Evolutionary conservation across 176 grass and related monocot genomes (phyloP).

Genomic region (Zea luxurians): DNA sequence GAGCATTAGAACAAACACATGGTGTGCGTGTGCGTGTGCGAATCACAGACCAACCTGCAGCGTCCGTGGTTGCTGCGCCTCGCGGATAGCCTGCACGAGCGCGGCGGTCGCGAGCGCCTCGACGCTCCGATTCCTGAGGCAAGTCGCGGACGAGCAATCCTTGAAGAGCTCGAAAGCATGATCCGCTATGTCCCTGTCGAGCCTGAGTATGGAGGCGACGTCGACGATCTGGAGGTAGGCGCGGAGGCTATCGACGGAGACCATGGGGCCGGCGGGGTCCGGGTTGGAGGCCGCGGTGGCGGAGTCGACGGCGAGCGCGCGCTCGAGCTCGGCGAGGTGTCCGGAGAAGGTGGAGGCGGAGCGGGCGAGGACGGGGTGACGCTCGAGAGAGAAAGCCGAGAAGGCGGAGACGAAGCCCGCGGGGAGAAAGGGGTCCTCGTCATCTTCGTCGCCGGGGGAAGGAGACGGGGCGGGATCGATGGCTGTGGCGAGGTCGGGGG

Average conservation of each 20-base stretch:
- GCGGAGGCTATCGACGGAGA: constrained; percentile 84
- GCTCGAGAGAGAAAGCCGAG: constrained; percentile 91
- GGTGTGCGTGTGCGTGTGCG: neutral
- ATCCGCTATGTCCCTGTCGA: constrained; percentile 85
- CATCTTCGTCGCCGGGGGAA: constrained; percentile 12
- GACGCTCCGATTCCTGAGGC: constrained; percentile 87
- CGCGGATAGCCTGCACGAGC: constrained; percentile 95
- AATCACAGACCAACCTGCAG: constrained; percentile 62
- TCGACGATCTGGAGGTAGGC: constrained; percentile 98
- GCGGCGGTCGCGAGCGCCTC: constrained; percentile 90
- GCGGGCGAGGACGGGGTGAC: constrained; percentile 73
- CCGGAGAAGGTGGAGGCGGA: constrained; percentile 89
- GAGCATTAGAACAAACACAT: constrained; percentile 34
- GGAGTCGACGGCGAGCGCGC: constrained; percentile 58
- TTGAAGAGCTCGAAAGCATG: constrained; percentile 95
- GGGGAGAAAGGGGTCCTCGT: constrained; percentile 80
- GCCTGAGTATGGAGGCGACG: constrained; percentile 72
- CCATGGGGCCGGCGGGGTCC: constrained; percentile 70
- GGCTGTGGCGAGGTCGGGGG: constrained; percentile 68
- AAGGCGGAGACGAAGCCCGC: constrained; percentile 92
- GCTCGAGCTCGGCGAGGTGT: constrained; percentile 93
- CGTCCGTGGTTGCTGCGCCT: constrained; percentile 87
- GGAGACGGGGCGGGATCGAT: neutral
- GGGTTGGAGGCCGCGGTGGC: constrained; percentile 44
- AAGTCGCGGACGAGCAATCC: constrained; percentile 81